Evolutionary conservation across 2,329 filamentous ascomycete species (phyloP).

Genomic region (Fusarium pseudoanthophilum): DNA sequence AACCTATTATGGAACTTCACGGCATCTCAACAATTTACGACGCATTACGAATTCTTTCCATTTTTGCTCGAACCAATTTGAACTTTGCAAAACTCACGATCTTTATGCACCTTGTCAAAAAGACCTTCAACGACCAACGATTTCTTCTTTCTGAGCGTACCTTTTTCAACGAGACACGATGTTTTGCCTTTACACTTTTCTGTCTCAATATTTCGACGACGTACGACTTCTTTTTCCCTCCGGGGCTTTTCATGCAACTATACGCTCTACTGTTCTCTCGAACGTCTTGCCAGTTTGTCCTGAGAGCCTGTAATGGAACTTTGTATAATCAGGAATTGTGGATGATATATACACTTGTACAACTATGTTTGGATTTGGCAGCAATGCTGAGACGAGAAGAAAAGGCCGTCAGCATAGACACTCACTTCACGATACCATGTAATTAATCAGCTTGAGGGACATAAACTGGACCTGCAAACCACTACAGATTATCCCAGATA

Average conservation of each 20-base stretch:
- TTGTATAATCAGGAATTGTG: conserved; percentile 30
- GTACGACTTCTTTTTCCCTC: conserved; percentile 13
- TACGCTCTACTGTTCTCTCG: not conserved
- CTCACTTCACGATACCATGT: conserved; percentile 44
- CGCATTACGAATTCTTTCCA: conserved; percentile 39
- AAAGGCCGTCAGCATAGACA: conserved; percentile 34
- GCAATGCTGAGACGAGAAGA: conserved; percentile 25
- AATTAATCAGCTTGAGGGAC: conserved; percentile 29
- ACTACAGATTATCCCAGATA: conserved; percentile 16
- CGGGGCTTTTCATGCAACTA: not conserved
- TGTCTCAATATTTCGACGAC: conserved; percentile 30
- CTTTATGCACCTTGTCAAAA: conserved; percentile 34
- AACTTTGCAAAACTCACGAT: conserved; percentile 35
- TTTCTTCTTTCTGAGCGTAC: conserved; percentile 31
- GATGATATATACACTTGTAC: conserved; percentile 35
- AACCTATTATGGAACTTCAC: conserved; percentile 26
- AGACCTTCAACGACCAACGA: conserved; percentile 39
- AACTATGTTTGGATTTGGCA: conserved; percentile 39
- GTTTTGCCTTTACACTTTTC: conserved; percentile 26
- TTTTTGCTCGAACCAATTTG: conserved; percentile 33
- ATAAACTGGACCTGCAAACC: conserved; percentile 15
- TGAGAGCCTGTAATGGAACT: conserved; percentile 5
- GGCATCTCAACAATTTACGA: conserved; percentile 45
- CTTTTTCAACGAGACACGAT: conserved; percentile 39
- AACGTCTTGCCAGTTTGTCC: conserved; percentile 4